A percentile compares a stretch with the other conserved stretches of the same genome.
phyloP scores from a whole-genome alignment of 345 rosid genomes.

The Populus tremula region DNA sequence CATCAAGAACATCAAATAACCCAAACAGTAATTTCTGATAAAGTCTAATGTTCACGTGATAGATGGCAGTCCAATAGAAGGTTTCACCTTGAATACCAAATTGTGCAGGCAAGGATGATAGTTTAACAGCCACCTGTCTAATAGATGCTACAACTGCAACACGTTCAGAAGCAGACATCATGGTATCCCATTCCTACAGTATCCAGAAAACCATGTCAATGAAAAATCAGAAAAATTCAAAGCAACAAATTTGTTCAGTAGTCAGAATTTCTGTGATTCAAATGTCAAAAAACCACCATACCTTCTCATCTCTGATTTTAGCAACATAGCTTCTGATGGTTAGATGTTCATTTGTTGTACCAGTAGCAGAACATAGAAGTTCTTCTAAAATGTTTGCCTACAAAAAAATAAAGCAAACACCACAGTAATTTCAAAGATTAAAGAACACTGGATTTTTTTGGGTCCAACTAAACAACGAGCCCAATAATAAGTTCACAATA shows the following conservation, averaged over 20 bases:
- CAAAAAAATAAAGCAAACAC: constrained; percentile 16
- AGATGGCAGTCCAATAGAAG: constrained; percentile 69
- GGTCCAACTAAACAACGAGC: neutral
- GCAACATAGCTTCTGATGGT: constrained; percentile 56
- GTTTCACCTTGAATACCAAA: constrained; percentile 75
- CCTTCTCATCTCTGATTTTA: constrained; percentile 76
- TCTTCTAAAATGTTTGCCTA: constrained; percentile 87
- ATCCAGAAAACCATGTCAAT: constrained; percentile 19
- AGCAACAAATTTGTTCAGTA: neutral
- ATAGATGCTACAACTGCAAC: constrained; percentile 70
- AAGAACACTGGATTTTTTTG: neutral
- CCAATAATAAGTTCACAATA: neutral
- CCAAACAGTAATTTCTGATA: constrained; percentile 73
- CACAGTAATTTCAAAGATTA: constrained; percentile 9
- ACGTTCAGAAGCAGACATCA: constrained; percentile 70
- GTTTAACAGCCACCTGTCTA: constrained; percentile 54
- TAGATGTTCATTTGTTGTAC: constrained; percentile 45
- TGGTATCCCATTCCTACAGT: constrained; percentile 71
- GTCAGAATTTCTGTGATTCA: neutral
- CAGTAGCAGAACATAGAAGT: constrained; percentile 50
- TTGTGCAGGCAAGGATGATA: constrained; percentile 58
- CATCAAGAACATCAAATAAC: constrained; percentile 86
- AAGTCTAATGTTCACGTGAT: constrained; percentile 75
- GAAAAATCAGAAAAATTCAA: neutral
- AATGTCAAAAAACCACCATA: constrained; percentile 21